Conservation (phyloP, 805 yeast genomes). For the Saccharomycopsis sp. region DNA sequence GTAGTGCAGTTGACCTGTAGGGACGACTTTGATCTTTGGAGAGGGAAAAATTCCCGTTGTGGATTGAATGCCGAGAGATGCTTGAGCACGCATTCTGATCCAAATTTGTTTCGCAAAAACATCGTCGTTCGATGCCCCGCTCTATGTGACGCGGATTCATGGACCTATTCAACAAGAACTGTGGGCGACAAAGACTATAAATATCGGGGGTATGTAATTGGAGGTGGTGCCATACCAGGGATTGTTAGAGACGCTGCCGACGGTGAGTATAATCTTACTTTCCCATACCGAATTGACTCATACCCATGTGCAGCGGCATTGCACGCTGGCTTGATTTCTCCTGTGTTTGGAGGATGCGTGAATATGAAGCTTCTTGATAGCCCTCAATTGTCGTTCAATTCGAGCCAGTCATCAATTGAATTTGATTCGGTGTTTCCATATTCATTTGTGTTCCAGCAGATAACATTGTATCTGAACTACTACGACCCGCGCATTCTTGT, state of each 20-base stretch:
- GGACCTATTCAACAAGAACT: slow-evolving; percentile 67
- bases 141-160: slow-evolving; percentile 69
- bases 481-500: slow-evolving; percentile 60
- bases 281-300: slow-evolving; percentile 82
- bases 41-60: slow-evolving; percentile 68
- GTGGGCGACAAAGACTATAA: slow-evolving; percentile 65
- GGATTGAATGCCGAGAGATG: slow-evolving; percentile 67
- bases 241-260: slow-evolving; percentile 20
- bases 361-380: slow-evolving; percentile 17
- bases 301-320: slow-evolving; percentile 86
- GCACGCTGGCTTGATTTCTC: slow-evolving; percentile 75
- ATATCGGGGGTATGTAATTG: slow-evolving; percentile 66
- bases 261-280: slow-evolving; percentile 32
- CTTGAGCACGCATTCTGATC: slow-evolving; percentile 31
- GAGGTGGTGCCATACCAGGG: slow-evolving; percentile 51
- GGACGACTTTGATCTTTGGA: slow-evolving; percentile 50
- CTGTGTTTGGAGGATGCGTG: slow-evolving; percentile 75
- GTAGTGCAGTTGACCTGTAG: slow-evolving; percentile 35
- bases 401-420: slow-evolving; percentile 32
- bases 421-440: slow-evolving; percentile 73
- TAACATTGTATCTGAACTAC: slow-evolving; percentile 37
- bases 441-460: slow-evolving; percentile 51
- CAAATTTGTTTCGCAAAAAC: slow-evolving; percentile 18
- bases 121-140: slow-evolving; percentile 79
- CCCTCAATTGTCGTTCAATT: slow-evolving; percentile 21